Evolutionary conservation across 495 filamentous ascomycete species (phyloP).

Genomic region (Penicillium ucsense): DNA sequence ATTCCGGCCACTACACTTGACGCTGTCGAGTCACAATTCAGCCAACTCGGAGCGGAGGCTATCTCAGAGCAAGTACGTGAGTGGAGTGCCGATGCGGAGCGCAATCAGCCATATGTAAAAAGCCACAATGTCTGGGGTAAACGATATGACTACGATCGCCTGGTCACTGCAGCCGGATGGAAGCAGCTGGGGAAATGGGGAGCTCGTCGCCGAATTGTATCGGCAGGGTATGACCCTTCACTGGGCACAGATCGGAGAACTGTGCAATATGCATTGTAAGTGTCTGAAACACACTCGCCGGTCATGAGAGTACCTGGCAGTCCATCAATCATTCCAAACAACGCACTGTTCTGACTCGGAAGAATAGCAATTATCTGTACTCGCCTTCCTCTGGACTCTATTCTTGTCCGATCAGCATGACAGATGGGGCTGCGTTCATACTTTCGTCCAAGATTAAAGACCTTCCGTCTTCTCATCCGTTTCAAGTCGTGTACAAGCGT

Average conservation of each 20-base stretch:
- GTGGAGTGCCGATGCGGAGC: constrained; percentile 29
- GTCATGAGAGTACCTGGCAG: too few relatives aligned
- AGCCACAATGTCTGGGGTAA: constrained; percentile 30
- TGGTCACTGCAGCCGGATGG: constrained; percentile 36
- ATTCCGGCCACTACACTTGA: constrained; percentile 13
- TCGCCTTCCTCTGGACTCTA: constrained; percentile 50
- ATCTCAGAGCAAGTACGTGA: constrained; percentile 22
- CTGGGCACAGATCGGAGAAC: constrained; percentile 28
- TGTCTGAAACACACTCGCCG: too few relatives aligned
- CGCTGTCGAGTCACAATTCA: constrained; percentile 14
- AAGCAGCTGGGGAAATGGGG: constrained; percentile 29
- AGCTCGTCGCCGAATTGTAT: constrained; percentile 26
- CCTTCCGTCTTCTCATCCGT: constrained; percentile 32
- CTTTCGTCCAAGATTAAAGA: constrained; percentile 41
- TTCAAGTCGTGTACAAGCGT: constrained; percentile 34
- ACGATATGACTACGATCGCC: constrained; percentile 27
- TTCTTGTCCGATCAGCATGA: constrained; percentile 62
- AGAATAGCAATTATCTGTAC: constrained; percentile 54
- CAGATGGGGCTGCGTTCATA: constrained; percentile 58
- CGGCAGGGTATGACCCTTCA: constrained; percentile 26
- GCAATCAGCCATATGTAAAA: constrained; percentile 29
- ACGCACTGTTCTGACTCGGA: constrained; percentile 10
- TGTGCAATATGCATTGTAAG: constrained; percentile 26
- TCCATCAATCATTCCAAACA: too few relatives aligned
- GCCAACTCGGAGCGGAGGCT: constrained; percentile 23